Evolutionary conservation across 2,329 filamentous ascomycete species (phyloP), one percentile per base, ranked within the genome.

Genomic region (Knoxdaviesia proteae): DNA sequence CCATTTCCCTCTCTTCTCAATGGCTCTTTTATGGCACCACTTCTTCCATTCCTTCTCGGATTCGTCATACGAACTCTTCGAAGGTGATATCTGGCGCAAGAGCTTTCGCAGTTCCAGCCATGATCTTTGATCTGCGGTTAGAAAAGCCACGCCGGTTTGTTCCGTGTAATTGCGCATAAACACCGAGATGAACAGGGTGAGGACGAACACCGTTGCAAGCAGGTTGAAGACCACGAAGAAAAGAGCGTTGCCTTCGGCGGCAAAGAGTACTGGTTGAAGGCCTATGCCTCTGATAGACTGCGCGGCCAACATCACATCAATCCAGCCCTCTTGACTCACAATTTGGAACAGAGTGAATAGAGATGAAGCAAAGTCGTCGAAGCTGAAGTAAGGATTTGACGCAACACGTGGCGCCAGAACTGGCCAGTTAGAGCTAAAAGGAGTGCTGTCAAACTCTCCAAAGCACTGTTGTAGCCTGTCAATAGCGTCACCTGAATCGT

Each of bases 101-200:
- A 94, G 67, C 60, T 98, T 98, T 45, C 90, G 74, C 50, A 98
- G 61, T 58, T 98, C 90, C 9, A 98, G 71, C 90, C 90, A 98
- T 0, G 88, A 94, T 51, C 90, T 78, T 57, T 98, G 90, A 52
- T 98, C 90, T 0, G 87, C 80, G 1, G 90, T 98, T 52, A 98
- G 64, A 56, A 88, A 98, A 3, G 90, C 90, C 38, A 98, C 90
- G 1, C 90, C 90, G 0, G 90, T 98, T 60, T 96, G 87, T 60
- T 98, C 90, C 0, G 90, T 98, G 60, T 98, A 98, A 58, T 94
- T 98, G 47, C 90, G 84, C 90, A 98, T 98, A 58, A 98, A 98
- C 47, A 98, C 90, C 44, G 90, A 96, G 40, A 98, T 92, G 58
- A 98, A 98, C 54, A 98, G 65, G 1, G 90, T 98, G 54, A 98